phyloP scores from a whole-genome alignment of 2,329 filamentous ascomycete genomes.

The Clarireedia homoeocarpa region DNA sequence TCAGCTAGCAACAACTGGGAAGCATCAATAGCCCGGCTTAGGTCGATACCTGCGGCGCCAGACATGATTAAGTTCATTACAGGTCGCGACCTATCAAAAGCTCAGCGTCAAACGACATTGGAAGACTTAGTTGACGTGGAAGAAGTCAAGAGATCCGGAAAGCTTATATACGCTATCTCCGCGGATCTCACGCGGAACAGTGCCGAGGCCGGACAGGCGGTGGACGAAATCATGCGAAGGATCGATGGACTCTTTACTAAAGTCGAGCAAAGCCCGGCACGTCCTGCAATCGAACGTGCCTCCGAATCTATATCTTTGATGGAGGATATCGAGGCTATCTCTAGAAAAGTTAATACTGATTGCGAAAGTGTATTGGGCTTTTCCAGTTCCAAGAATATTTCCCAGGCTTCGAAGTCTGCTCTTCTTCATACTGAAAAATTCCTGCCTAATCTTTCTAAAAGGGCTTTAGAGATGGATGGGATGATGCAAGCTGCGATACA shows the following conservation, averaged over 20 bases:
- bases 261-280: constrained; percentile 51
- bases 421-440: constrained; percentile 55
- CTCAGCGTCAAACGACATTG: constrained; percentile 48
- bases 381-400: constrained; percentile 56
- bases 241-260: constrained; percentile 54
- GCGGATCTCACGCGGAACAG: constrained; percentile 53
- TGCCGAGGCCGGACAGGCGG: constrained; percentile 51
- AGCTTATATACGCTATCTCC: constrained; percentile 50
- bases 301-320: constrained; percentile 62
- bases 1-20: constrained; percentile 61
- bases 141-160: constrained; percentile 64
- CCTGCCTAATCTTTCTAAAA: constrained; percentile 48
- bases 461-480: constrained; percentile 52
- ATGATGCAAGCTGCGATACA: constrained; percentile 52
- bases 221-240: constrained; percentile 51
- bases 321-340: constrained; percentile 78
- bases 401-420: constrained; percentile 56
- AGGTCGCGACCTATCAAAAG: constrained; percentile 36
- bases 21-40: constrained; percentile 56
- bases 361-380: constrained; percentile 69
- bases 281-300: constrained; percentile 47
- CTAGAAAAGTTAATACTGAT: constrained; percentile 80
- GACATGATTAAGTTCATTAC: constrained; percentile 63
- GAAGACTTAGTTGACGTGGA: constrained; percentile 71
- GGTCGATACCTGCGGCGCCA: constrained; percentile 54